Evolutionary conservation across 2,329 filamentous ascomycete species (phyloP), one percentile per base, ranked within the genome.

Genomic region (Penicillium paneum): DNA sequence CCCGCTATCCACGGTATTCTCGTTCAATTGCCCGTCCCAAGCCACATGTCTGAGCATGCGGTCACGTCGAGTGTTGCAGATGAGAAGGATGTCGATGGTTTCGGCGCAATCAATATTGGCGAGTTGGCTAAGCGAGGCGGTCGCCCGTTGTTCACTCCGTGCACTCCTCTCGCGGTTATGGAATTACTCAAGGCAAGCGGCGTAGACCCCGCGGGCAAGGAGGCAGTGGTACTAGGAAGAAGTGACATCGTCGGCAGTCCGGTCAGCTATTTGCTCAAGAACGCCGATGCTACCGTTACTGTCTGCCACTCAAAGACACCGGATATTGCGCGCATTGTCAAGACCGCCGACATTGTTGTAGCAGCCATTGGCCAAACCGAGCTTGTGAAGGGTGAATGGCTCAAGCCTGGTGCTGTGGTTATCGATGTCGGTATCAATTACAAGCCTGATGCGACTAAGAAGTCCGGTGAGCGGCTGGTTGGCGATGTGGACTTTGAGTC

Each of bases 371-470:
- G 94, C 31, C 82, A 90, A 71, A 81, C 93, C 8, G 83, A 84
- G 54, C 96, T 96, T 67, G 87, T 99, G 69, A 93, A 94, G 77
- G 94, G 92, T 61, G 90, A 96, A 57, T 97, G 92, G 91, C 73
- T 99, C 61, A 99, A 97, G 81, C 86, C 89, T 17, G 94, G 92
- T 34, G 91, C 84, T n/a, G 88, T 99, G 6, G 91, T 99, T 38
- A 96, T 99, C 67, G 94, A 99, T 68, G 94, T 99, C 17, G 94
- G 94, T 58, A 99, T 92, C 62, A 99, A 99, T 79, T 97, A 91
- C 79, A 86, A 97, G 54, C 84, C 90, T 6, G 94, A 99, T 70
- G 80, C 85, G 35, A 87, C 88, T 58, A 96, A 89, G 79, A 97
- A 97, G 79, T 95, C 91, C 12, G 94, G 94, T 32, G 85, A 94